phyloP scores from a whole-genome alignment of 2,329 filamentous ascomycete genomes.

The Fusarium sulawesiense region DNA sequence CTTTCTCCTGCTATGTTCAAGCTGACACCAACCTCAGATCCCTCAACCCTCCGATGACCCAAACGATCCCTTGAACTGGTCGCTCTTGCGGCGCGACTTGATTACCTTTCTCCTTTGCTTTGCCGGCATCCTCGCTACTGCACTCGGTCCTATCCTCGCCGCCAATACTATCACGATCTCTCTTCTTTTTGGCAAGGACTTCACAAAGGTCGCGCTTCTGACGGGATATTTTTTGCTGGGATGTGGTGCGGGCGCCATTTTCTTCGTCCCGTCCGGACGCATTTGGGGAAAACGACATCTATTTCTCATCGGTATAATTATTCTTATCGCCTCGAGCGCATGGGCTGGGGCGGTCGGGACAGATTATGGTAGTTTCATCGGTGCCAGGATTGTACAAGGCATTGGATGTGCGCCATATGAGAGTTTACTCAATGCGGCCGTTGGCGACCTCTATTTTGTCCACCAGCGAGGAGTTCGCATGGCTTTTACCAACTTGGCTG shows the following conservation, averaged over 20 bases:
- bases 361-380: constrained; percentile 78
- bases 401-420: constrained; percentile 90
- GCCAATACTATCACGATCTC: constrained; percentile 86
- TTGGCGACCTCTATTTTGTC: constrained; percentile 92
- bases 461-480: constrained; percentile 87
- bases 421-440: constrained; percentile 85
- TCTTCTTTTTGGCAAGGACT: constrained; percentile 70
- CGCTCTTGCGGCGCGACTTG: constrained; percentile 84
- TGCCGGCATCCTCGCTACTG: constrained; percentile 83
- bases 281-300: constrained; percentile 94
- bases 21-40: constrained; percentile 51
- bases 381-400: constrained; percentile 86
- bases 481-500: constrained; percentile 75
- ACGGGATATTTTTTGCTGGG: constrained; percentile 91
- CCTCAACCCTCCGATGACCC: constrained; percentile 93
- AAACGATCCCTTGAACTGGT: constrained; percentile 89
- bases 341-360: constrained; percentile 80
- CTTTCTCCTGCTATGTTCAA: background rate
- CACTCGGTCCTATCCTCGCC: constrained; percentile 86
- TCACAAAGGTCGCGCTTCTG: constrained; percentile 82
- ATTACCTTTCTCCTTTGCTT: constrained; percentile 84
- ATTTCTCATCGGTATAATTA: constrained; percentile 80
- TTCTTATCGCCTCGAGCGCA: constrained; percentile 78
- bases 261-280: constrained; percentile 87
- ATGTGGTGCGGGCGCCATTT: constrained; percentile 81